These are phyloP conservation scores for Lavandula angustifolia DNA, from an alignment of 257 asterid genomes.

Conservation along the genomic window DNA sequence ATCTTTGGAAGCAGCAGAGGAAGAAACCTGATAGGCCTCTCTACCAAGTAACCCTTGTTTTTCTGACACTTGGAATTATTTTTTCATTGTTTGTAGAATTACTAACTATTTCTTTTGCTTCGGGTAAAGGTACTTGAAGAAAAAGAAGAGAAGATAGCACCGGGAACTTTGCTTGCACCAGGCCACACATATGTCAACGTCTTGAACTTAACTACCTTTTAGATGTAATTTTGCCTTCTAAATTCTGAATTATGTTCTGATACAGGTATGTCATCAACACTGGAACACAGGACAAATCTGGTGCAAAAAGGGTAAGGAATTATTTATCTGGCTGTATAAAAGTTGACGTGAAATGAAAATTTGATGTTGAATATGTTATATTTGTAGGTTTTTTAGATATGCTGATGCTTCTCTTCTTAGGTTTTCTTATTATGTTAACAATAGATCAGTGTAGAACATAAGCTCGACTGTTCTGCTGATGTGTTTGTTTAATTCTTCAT, in stretches of 20 bases:
- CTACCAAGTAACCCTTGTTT: constrained; percentile 58
- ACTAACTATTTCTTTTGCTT: constrained; percentile 19
- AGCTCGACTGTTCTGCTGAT: not conserved
- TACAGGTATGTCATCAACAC: constrained; percentile 84
- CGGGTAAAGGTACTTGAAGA: constrained; percentile 80
- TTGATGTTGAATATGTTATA: not conserved
- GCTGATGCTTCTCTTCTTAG: not conserved
- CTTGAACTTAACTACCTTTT: not conserved
- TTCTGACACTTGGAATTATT: not conserved
- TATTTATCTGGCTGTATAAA: not conserved
- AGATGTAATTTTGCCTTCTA: not conserved
- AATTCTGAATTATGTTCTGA: constrained; percentile 7
- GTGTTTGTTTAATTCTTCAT: not conserved
- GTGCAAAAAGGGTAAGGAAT: constrained; percentile 78
- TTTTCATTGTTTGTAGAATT: not conserved
- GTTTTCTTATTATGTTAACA: not conserved
- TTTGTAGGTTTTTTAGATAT: not conserved
- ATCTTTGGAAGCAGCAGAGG: constrained; percentile 97
- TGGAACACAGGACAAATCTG: constrained; percentile 84
- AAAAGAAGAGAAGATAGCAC: constrained; percentile 84
- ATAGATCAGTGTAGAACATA: not conserved
- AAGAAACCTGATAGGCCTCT: constrained; percentile 97
- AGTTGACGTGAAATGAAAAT: not conserved
- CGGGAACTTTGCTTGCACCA: constrained; percentile 80
- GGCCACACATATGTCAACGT: constrained; percentile 66